phyloP scores from a whole-genome alignment of 352 stramenopile species.

The Aphanomyces astaci region DNA sequence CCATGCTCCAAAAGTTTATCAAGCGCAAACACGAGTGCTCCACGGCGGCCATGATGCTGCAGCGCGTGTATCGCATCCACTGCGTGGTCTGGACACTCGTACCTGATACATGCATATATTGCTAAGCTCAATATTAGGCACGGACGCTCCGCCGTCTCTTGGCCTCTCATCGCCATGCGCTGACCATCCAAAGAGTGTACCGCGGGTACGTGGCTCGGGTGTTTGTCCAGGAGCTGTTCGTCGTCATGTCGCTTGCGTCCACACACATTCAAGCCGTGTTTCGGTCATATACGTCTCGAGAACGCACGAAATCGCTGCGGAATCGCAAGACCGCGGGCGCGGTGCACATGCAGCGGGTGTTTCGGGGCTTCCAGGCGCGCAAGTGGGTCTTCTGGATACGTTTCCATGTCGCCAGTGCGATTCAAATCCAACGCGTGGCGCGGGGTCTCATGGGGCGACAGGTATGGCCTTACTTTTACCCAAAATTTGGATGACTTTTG shows the following conservation, averaged over 20 bases:
- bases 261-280: constrained; percentile 64
- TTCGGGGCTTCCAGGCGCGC: constrained; percentile 40
- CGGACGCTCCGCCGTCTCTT: constrained; percentile 41
- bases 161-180: constrained; percentile 33
- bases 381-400: constrained; percentile 38
- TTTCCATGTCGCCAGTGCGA: constrained; percentile 35
- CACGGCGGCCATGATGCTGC: constrained; percentile 41
- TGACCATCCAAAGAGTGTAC: constrained; percentile 54
- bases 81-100: constrained; percentile 25
- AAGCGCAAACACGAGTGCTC: constrained; percentile 46
- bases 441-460: constrained; percentile 50
- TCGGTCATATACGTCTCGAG: constrained; percentile 41
- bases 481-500: too few relatives aligned
- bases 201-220: constrained; percentile 43
- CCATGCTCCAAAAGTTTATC: constrained; percentile 46
- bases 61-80: constrained; percentile 40
- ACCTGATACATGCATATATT: too few relatives aligned
- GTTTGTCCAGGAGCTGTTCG: constrained; percentile 42
- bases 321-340: constrained; percentile 28
- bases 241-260: constrained; percentile 41
- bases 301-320: constrained; percentile 32
- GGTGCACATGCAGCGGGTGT: constrained; percentile 43
- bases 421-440: constrained; percentile 42
- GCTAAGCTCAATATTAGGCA: constrained; percentile 22
- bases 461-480: not conserved